These are phyloP conservation scores for Coemansia erecta DNA, from an alignment of 192 early-diverging fungal species.

Conservation along the genomic window DNA sequence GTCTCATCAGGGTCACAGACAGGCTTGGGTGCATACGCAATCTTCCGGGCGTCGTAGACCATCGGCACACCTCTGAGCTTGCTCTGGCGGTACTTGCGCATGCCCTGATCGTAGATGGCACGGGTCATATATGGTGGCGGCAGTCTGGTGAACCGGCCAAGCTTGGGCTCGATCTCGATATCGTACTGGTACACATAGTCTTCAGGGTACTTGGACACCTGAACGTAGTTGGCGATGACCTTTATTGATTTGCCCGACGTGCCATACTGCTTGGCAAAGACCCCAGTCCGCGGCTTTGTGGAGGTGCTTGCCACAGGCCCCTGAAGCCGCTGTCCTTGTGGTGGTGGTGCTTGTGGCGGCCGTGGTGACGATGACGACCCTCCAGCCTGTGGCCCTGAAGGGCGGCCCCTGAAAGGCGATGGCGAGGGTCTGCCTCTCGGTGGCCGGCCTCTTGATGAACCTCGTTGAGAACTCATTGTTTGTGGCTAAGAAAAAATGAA, in stretches of 20 bases:
- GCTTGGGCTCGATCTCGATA: conserved; percentile 66
- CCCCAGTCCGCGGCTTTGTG: neutral
- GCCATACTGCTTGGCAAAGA: conserved; percentile 34
- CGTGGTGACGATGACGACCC: conserved; percentile 58
- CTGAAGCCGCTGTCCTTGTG: neutral
- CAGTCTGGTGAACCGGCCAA: conserved; percentile 24
- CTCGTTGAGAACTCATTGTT: too few relatives aligned
- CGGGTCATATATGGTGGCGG: conserved; percentile 60
- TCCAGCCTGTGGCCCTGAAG: too few relatives aligned
- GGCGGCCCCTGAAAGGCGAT: too few relatives aligned
- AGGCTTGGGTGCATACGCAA: conserved; percentile 76
- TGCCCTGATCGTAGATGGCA: conserved; percentile 62
- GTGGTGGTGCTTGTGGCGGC: too few relatives aligned
- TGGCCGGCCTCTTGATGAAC: too few relatives aligned
- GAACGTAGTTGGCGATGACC: conserved; percentile 76
- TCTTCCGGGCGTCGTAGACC: conserved; percentile 84
- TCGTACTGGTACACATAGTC: conserved; percentile 86
- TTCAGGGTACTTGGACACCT: conserved; percentile 63
- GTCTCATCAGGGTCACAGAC: conserved; percentile 67
- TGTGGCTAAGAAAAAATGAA: too few relatives aligned
- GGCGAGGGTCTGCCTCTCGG: too few relatives aligned
- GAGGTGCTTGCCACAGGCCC: too few relatives aligned
- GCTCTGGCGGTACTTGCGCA: conserved; percentile 44
- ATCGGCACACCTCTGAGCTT: conserved; percentile 61
- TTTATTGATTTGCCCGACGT: conserved; percentile 37